A percentile compares a stretch with the other conserved stretches of the same genome.
phyloP scores from a whole-genome alignment of 2,329 filamentous ascomycete species.

The Mariannaea elegans region DNA sequence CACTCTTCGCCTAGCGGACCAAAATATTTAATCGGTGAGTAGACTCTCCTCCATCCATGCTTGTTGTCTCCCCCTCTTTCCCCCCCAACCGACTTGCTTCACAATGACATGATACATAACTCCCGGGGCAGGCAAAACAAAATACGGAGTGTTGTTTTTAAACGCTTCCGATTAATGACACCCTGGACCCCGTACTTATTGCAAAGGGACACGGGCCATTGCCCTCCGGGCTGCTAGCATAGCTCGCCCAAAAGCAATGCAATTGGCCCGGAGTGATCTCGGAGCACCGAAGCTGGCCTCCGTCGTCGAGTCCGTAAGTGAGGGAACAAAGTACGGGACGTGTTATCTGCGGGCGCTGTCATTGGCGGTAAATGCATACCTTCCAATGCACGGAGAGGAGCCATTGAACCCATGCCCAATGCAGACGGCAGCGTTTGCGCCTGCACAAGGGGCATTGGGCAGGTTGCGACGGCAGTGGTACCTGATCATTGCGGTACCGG shows the following conservation, averaged over 20 bases:
- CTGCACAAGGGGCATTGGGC: neutral
- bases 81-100: neutral
- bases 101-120: no score
- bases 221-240: no score
- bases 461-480: neutral
- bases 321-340: conserved; percentile 5
- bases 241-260: neutral
- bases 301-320: neutral
- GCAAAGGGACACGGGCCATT: no score
- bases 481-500: no score
- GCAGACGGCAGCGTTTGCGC: neutral
- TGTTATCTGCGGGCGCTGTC: conserved; percentile 28
- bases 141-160: no score
- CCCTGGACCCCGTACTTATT: no score
- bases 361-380: conserved; percentile 31
- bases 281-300: neutral
- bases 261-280: neutral
- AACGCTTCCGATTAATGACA: no score
- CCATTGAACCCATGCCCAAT: conserved; percentile 10
- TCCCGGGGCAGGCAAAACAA: no score
- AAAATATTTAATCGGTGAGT: neutral
- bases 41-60: no score
- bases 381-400: neutral
- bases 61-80: neutral
- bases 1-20: neutral